Evolutionary conservation across 768 basidiomycete genomes (phyloP).

Genomic region (Basidioascus undulatus): DNA sequence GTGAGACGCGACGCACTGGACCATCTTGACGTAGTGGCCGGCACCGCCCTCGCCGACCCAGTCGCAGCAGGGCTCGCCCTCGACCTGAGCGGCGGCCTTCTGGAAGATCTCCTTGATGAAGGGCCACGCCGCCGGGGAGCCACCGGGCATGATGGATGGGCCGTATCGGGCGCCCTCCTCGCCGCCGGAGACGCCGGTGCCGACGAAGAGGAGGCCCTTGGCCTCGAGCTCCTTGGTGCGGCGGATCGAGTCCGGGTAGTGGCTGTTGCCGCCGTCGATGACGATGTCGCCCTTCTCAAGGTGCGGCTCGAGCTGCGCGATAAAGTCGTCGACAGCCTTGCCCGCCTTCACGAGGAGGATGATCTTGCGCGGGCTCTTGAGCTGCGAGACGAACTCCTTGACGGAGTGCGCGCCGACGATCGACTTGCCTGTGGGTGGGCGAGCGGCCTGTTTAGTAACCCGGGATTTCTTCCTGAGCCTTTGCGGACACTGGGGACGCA

Average conservation of each 20-base stretch:
- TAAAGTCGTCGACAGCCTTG: conserved; percentile 84
- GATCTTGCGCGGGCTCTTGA: conserved; percentile 89
- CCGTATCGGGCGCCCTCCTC: conserved; percentile 96
- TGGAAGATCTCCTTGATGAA: conserved; percentile 97
- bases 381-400: conserved; percentile 69
- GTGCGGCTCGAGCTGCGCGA: conserved; percentile 58
- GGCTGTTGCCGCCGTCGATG: conserved; percentile 95
- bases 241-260: conserved; percentile 95
- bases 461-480: no score
- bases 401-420: conserved; percentile 85
- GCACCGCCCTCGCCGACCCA: conserved; percentile 82
- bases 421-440: conserved; percentile 45
- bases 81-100: conserved; percentile 79
- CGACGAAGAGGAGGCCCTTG: conserved; percentile 90
- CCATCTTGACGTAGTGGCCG: conserved; percentile 84
- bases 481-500: conserved; percentile 24
- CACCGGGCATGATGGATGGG: conserved; percentile 98
- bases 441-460: not conserved
- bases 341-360: conserved; percentile 98
- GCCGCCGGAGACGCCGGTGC: conserved; percentile 95
- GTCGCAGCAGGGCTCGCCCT: conserved; percentile 94
- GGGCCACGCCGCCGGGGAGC: conserved; percentile 80
- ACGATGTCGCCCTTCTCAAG: conserved; percentile 94
- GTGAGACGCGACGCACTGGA: no score
- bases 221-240: conserved; percentile 75